Evolutionary conservation across 2,329 filamentous ascomycete species (phyloP).

Genomic region (Chrysoporthe puriensis): DNA sequence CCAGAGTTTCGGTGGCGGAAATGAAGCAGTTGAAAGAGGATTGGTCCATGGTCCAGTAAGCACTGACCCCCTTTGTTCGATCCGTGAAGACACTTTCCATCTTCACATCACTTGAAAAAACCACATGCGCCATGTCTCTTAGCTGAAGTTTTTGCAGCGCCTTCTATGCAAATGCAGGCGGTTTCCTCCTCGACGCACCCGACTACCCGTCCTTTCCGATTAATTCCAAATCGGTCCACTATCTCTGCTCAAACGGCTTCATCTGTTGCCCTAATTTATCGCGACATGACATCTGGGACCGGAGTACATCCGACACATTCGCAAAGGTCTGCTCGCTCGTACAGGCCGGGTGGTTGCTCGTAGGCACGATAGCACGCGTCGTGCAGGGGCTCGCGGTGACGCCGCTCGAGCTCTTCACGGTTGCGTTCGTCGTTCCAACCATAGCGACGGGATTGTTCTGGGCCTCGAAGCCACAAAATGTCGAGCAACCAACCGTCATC

Average conservation of each 20-base stretch:
- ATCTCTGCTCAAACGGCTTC: conserved; percentile 20
- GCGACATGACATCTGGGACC: conserved; percentile 21
- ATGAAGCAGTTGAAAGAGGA: too few species aligned
- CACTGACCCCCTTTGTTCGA: too few species aligned
- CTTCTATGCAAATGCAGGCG: too few species aligned
- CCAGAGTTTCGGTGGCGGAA: too few species aligned
- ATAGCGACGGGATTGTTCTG: conserved; percentile 28
- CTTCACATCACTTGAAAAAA: too few species aligned
- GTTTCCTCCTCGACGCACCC: conserved; percentile 11
- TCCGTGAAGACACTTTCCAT: too few species aligned
- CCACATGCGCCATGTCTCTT: too few species aligned
- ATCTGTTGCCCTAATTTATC: conserved; percentile 6
- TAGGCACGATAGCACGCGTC: conserved; percentile 5
- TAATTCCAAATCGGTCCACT: conserved; percentile 23
- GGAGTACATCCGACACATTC: conserved; percentile 20
- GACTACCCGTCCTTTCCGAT: conserved; percentile 27
- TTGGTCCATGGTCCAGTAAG: too few species aligned
- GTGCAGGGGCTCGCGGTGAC: conserved; percentile 24
- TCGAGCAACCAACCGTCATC: not conserved
- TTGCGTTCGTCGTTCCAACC: conserved; percentile 28
- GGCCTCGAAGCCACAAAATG: conserved; percentile 25
- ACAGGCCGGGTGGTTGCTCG: conserved; percentile 19
- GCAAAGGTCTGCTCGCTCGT: conserved; percentile 21
- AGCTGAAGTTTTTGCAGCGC: too few species aligned
- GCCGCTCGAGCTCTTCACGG: conserved; percentile 28